A percentile compares a stretch with the other conserved stretches of the same genome.
These are phyloP conservation scores for Arachis stenosperma DNA, from an alignment of 306 rosid species.

Conservation along the genomic window DNA sequence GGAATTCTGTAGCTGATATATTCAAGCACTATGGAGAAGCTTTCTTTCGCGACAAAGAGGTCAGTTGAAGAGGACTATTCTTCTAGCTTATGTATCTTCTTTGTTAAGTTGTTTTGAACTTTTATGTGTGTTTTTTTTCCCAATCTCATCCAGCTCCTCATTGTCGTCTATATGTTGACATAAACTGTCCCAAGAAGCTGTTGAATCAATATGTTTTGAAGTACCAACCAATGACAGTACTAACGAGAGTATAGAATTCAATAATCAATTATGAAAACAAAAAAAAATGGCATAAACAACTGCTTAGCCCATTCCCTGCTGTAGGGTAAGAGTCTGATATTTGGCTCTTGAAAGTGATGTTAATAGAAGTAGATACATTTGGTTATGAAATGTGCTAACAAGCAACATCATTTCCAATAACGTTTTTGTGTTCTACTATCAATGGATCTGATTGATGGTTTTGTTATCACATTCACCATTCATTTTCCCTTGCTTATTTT, in stretches of 20 bases:
- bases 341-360: constrained; percentile 24
- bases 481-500: constrained; percentile 31
- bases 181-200: constrained; percentile 2
- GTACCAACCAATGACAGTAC: constrained; percentile 14
- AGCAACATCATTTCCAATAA: not conserved
- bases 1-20: constrained; percentile 80
- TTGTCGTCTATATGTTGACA: constrained; percentile 14
- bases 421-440: constrained; percentile 4
- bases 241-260: not conserved
- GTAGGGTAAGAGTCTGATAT: constrained; percentile 1
- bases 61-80: constrained; percentile 46
- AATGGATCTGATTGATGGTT: too few relatives aligned
- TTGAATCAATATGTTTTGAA: not conserved
- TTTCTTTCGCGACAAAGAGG: constrained; percentile 91
- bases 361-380: constrained; percentile 11
- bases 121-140: constrained; percentile 8
- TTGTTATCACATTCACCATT: constrained; percentile 25
- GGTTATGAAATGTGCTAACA: constrained; percentile 21
- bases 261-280: not conserved
- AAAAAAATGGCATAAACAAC: constrained; percentile 1
- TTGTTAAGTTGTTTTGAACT: constrained; percentile 25
- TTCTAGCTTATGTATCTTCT: constrained; percentile 27
- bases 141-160: constrained; percentile 9
- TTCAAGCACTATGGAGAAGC: constrained; percentile 81
- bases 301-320: constrained; percentile 17